phyloP scores from a whole-genome alignment of 1,139 yeast genomes.

The Saccharomycopsis hybrid region DNA sequence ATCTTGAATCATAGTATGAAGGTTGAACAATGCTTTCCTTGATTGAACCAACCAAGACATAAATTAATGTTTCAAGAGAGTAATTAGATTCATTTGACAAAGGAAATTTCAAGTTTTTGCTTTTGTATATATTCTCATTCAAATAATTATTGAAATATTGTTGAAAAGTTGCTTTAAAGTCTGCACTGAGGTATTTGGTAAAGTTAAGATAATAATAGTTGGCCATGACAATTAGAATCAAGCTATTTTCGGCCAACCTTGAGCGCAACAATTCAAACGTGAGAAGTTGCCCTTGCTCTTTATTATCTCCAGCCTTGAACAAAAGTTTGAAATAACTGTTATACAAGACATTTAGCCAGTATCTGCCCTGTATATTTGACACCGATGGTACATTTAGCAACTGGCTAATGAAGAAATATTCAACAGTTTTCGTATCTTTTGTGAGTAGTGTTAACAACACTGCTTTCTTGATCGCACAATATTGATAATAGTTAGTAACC shows the following conservation, averaged over 20 bases:
- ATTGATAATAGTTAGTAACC: conserved; percentile 8
- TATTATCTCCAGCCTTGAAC: too few species aligned
- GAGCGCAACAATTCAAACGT: conserved; percentile 4
- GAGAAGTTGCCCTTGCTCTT: background rate
- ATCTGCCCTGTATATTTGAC: conserved; percentile 14
- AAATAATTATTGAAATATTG: conserved; percentile 6
- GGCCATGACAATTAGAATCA: conserved; percentile 8
- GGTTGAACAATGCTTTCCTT: background rate
- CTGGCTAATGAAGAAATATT: background rate
- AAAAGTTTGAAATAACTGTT: conserved; percentile 10
- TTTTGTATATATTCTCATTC: conserved; percentile 1
- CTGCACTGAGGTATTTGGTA: background rate
- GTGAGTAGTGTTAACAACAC: conserved; percentile 6
- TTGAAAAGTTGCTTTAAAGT: conserved; percentile 5
- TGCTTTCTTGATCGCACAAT: conserved; percentile 8
- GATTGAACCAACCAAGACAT: conserved; percentile 1
- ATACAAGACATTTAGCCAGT: conserved; percentile 14
- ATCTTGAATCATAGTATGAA: conserved; percentile 4
- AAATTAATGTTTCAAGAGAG: conserved; percentile 9
- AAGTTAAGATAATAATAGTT: conserved; percentile 12
- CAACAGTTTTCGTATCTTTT: background rate
- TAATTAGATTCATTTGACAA: conserved; percentile 10
- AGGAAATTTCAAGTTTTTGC: conserved; percentile 13
- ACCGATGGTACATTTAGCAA: conserved; percentile 9
- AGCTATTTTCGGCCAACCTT: conserved; percentile 2